A percentile compares a stretch with the other conserved stretches of the same genome.
Evolutionary conservation across 305 asterid species (phyloP).

Genomic region (Caryopteris hybrid): DNA sequence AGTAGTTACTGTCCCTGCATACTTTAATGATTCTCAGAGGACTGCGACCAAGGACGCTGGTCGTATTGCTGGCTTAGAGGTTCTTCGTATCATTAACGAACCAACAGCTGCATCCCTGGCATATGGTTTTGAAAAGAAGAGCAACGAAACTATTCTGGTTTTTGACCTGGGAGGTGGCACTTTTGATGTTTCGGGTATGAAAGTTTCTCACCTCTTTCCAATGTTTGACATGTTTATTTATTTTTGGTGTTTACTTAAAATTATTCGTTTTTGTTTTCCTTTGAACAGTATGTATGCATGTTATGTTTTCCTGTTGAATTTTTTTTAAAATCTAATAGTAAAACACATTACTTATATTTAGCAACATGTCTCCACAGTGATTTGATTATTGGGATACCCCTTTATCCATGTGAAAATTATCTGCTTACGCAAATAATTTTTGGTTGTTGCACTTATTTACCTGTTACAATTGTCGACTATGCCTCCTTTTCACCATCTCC

Average conservation of each 20-base stretch:
- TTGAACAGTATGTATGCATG: background rate
- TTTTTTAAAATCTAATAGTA: no score
- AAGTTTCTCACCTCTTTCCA: background rate
- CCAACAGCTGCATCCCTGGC: constrained; percentile 97
- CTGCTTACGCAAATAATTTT: background rate
- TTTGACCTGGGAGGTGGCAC: constrained; percentile 98
- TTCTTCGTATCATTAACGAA: constrained; percentile 87
- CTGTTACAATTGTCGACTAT: background rate
- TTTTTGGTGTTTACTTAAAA: background rate
- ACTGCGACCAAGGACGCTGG: constrained; percentile 98
- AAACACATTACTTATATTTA: background rate
- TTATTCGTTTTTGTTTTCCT: background rate
- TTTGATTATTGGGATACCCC: background rate
- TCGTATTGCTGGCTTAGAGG: constrained; percentile 93
- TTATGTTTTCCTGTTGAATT: background rate
- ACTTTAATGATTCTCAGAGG: constrained; percentile 95
- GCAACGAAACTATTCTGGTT: constrained; percentile 81
- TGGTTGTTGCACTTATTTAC: background rate
- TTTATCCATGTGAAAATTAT: background rate
- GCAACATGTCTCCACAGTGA: background rate
- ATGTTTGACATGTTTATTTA: background rate
- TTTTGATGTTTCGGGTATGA: constrained; percentile 89
- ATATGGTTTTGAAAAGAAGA: constrained; percentile 90
- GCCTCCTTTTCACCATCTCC: no score
- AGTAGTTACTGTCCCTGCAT: constrained; percentile 92